phyloP scores from a whole-genome alignment of 129 eudicot species.

The Gnaphalium uliginosum region DNA sequence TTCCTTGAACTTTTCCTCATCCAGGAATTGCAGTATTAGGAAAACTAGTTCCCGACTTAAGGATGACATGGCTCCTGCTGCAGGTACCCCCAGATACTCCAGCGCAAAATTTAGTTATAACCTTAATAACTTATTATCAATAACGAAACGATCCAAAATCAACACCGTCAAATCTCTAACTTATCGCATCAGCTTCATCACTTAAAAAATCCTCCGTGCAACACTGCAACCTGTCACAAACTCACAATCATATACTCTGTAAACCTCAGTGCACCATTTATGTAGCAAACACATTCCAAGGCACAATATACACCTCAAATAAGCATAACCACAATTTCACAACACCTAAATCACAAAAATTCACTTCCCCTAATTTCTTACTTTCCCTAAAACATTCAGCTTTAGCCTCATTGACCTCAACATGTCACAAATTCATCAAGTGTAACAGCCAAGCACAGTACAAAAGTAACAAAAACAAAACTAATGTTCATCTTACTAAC shows the following conservation, averaged over 20 bases:
- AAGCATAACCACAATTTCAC: constrained; percentile 21
- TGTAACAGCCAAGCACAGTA: constrained; percentile 6
- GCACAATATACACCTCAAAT: constrained; percentile 1
- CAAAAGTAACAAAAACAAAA: constrained; percentile 1
- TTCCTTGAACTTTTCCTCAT: constrained; percentile 86
- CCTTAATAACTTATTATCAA: constrained; percentile 15
- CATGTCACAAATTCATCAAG: background rate
- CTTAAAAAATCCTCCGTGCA: background rate
- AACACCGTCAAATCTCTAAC: constrained; percentile 23
- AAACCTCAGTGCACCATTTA: background rate
- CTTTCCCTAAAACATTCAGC: constrained; percentile 9
- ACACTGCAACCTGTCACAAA: constrained; percentile 18
- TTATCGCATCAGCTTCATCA: constrained; percentile 12
- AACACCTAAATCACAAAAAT: background rate
- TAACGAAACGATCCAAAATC: constrained; percentile 19
- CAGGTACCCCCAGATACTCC: constrained; percentile 87
- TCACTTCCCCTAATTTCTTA: constrained; percentile 18
- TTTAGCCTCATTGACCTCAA: constrained; percentile 5
- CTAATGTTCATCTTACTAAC: background rate
- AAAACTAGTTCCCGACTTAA: constrained; percentile 88
- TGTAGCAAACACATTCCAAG: constrained; percentile 19
- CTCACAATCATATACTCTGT: background rate
- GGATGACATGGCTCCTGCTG: constrained; percentile 81
- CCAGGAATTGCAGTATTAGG: constrained; percentile 88
- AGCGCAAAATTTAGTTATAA: constrained; percentile 50